Evolutionary conservation across 176 grass and related monocot genomes (phyloP).

Genomic region (Rhipidocladum racemiflorum): DNA sequence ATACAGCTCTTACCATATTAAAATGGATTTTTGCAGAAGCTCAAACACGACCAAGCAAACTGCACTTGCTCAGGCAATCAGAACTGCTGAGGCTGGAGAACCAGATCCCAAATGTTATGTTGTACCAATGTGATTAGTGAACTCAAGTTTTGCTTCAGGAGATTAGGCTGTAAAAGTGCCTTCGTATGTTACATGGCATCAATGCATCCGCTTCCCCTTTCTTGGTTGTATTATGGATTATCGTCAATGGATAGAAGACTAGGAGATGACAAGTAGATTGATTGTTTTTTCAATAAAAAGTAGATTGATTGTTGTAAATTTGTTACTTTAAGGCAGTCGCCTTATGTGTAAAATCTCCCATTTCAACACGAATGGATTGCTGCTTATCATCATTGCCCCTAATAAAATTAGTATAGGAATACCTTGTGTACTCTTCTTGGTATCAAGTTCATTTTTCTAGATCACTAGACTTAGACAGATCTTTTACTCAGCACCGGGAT

Average conservation of each 20-base stretch:
- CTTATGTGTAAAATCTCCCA: constrained; percentile 23
- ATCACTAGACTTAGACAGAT: neutral
- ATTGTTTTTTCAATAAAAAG: too few species aligned
- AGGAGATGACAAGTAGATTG: constrained; percentile 22
- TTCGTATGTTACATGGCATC: neutral
- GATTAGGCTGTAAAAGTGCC: constrained; percentile 15
- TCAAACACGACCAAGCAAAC: constrained; percentile 66
- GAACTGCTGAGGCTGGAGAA: constrained; percentile 26
- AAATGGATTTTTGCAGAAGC: constrained; percentile 52
- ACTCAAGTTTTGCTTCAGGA: constrained; percentile 26
- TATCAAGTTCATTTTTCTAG: neutral
- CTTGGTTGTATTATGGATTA: constrained; percentile 11
- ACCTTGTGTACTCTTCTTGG: neutral
- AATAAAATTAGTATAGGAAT: constrained; percentile 11
- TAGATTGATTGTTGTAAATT: constrained; percentile 24
- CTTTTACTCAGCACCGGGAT: neutral
- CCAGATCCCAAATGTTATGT: neutral
- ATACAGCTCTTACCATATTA: neutral
- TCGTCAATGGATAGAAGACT: constrained; percentile 7
- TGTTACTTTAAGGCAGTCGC: neutral
- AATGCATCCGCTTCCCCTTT: neutral
- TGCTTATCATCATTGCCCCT: neutral
- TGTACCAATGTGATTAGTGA: neutral
- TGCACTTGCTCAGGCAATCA: constrained; percentile 57
- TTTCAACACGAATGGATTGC: constrained; percentile 30